Base-by-base conservation (phyloP, 1,139 yeast species). In the Taiozyma sp. region DNA sequence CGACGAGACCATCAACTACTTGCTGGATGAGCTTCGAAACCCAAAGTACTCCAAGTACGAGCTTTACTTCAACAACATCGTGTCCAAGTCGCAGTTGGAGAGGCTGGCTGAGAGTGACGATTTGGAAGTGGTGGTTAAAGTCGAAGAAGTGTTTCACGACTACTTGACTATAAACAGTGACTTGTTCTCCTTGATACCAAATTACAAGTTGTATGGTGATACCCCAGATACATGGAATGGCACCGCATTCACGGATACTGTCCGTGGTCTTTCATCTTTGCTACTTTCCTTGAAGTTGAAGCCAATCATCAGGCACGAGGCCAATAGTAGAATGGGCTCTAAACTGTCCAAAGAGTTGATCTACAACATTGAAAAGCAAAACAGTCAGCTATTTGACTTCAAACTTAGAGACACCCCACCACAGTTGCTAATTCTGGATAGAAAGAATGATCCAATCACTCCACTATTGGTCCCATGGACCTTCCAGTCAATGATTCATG, bases 401-500 rank as follows among this genome's bases (percentile, higher is more conserved):
- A 77, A 80, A 29, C 63, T 64, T 45, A 71, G 74, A 47, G 96
- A 88, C 62, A 70, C 83, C 0, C 81, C 93, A 1, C 96, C 98
- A 1, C 65, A 88, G 19, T 68, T 95, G 46, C 67, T 95, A n/a
- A 71, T 93, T 2, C 65, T 93, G 46, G 99, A 93, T 68, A 75
- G 99, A 48, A 80, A 83, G 53, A 85, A 82, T 62, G 99, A 93
- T 67, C 97, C 98, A 1, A 75, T 91, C 32, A 93, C 99, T 0
- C 98, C 99, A 1, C 72, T 93, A 44, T 70, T 93, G 46, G 80
- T 85, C 42, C 99, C 98, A 2, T 93, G 99, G 99, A 91, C 99
- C 0, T 93, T 90, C 68, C 98, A 93, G 64, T 88, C 97, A 2
- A 93, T 95, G 99, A 88, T 93, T 19, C 96, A 93, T 66, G 98